Evolutionary conservation across 768 basidiomycete genomes (phyloP), one percentile per base, ranked within the genome.

Genomic region (Candolleomyces efflorescens): DNA sequence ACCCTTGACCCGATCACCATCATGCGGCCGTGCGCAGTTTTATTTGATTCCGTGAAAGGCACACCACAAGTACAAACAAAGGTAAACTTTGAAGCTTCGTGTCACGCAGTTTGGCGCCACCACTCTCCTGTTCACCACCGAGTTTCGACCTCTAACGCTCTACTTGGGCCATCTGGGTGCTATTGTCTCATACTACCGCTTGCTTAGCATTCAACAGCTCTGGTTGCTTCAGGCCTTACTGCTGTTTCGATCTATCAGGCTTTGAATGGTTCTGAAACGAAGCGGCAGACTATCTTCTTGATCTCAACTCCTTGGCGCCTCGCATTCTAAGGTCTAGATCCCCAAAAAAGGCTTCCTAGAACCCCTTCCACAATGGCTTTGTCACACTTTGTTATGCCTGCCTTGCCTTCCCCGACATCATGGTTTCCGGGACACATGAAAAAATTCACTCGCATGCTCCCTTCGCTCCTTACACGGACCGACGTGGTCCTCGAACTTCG

Each of bases 391-490:
- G 72, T 73, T 18, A 68, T 73, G 56, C 77, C 77, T 52, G 50
- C 62, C 22, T 80, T 94, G 20, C 85, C 89, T 46, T 72, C 76
- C 46, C 86, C 92, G 27, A 88, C 89, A 53, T 94, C 94, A 79
- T 97, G 94, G 94, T 96, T 88, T 74, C 92, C 92, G 23, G 94
- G 94, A 36, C 94, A 98, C 73, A 98, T 97, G 94, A 87, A 85
- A 72, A 83, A 86, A 65, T 96, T 96, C 69, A 82, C 86, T 44
- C 81, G 86, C 60, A 82, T 83, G 68, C 76, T 97, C 44, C 91
- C 93, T 18, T 74, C 80, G 18, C 75, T 94, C 58, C 81, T 98
- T 43, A 82, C 86, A 32, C 85, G 86, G 60, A 92, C 92, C 36
- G 89, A 94, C 66, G 85, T 98, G 55, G 91, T 98, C 52, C 87